phyloP scores from a whole-genome alignment of 176 grass and related monocot genomes.

The Hyparrhenia diplandra region DNA sequence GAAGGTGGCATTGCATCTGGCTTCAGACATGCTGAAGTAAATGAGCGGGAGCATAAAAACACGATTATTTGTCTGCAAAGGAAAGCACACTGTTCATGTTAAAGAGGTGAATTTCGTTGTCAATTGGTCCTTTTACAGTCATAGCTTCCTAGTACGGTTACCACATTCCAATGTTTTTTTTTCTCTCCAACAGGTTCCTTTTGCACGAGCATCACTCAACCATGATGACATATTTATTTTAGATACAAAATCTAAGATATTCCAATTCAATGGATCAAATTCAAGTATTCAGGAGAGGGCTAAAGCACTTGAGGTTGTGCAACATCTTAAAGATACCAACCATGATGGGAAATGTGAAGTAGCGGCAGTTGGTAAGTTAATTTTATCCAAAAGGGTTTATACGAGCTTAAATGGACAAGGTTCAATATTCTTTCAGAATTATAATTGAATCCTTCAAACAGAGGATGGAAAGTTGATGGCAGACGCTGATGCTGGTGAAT shows the following conservation, averaged over 20 bases:
- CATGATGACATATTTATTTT: slow-evolving; percentile 99
- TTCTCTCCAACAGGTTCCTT: slow-evolving; percentile 53
- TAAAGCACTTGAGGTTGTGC: slow-evolving; percentile 98
- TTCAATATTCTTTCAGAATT: slow-evolving; percentile 17
- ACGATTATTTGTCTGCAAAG: slow-evolving; percentile 91
- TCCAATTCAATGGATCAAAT: slow-evolving; percentile 96
- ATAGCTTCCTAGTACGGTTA: neutral
- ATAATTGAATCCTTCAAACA: slow-evolving; percentile 41
- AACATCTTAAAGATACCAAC: slow-evolving; percentile 93
- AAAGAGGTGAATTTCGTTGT: slow-evolving; percentile 67
- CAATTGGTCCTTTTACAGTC: slow-evolving; percentile 9
- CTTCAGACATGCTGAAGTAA: slow-evolving; percentile 74
- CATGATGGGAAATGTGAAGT: slow-evolving; percentile 94
- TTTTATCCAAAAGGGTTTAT: neutral
- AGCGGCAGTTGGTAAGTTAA: slow-evolving; percentile 81
- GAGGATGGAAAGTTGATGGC: slow-evolving; percentile 99
- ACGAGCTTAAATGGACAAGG: slow-evolving; percentile 11
- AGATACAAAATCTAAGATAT: slow-evolving; percentile 93
- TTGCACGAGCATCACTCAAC: slow-evolving; percentile 92
- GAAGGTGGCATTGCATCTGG: slow-evolving; percentile 85
- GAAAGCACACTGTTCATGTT: slow-evolving; percentile 97
- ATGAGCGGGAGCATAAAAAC: slow-evolving; percentile 65
- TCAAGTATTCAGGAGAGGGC: slow-evolving; percentile 99
- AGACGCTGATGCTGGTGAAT: slow-evolving; percentile 95
- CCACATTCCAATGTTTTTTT: slow-evolving; percentile 4